Base-by-base conservation (phyloP, 2,329 filamentous ascomycete species). In the Gaeumannomyces tritici region DNA sequence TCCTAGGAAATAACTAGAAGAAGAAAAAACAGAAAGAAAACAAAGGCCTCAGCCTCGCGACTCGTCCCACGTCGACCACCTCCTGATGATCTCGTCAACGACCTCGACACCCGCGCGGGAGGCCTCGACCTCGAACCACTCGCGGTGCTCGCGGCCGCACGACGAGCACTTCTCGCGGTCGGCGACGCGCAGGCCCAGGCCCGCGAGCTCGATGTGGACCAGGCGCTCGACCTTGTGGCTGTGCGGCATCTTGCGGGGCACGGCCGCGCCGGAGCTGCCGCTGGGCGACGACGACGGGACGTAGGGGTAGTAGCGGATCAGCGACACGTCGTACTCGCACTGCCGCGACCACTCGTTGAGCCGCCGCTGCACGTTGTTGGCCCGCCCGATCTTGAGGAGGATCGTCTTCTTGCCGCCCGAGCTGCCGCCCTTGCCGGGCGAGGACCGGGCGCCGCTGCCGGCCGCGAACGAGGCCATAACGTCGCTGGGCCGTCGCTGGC, bases 71-170 rank as follows among this genome's bases (percentile, higher is more conserved):
- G 84, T 83, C 11, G 93, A 87, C 95, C 95, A 99, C 66, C 91
- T 78, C 70, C 87, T 67, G 27, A 92, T 83, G 64, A 87, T 85
- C 66, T 89, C 79, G 66, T 85, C 78, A 77, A 85, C 79, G 77
- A 83, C 80, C 64, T 81, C 84, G 3, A 98, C 81, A 0, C 88
- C 90, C 31, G 87, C 81, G 66, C 87, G 83, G 27, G 79, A 87
- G 0, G 90, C 90, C 65, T 90, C 86, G 1, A 97, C 87, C 75
- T 96, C 90, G 72, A 99, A 99, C 93, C 93, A 99, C 76, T 99
- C 95, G 61, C 88, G 80, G 74, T 99, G 95, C 69, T 91, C 88
- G 70, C 87, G 87, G 2, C 92, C 92, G 71, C 95, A 99, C 1
- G 86, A 83, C 5, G 80, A 79, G 70, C 95, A 99, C 61, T 83